Evolutionary conservation across 2,329 filamentous ascomycete species (phyloP).

Genomic region (Ascochyta viciae-villosae): DNA sequence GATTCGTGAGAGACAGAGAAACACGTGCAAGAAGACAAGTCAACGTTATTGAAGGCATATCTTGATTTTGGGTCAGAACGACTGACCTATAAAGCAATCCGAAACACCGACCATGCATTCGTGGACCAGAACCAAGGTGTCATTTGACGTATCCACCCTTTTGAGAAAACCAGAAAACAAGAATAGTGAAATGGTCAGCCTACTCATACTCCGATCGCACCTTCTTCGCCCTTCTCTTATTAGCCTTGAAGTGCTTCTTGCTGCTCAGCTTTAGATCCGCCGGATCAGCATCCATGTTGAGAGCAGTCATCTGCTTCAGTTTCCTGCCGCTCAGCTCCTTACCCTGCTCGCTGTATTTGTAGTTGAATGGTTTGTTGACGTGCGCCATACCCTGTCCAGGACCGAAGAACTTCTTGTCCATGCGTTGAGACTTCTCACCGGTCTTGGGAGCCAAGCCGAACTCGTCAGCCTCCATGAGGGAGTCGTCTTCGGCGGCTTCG

Average conservation of each 20-base stretch:
- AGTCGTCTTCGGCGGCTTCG: constrained; percentile 41
- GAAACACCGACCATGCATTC: constrained; percentile 16
- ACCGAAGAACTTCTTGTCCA: constrained; percentile 92
- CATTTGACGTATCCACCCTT: background rate
- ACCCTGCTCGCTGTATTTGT: constrained; percentile 87
- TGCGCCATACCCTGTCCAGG: constrained; percentile 67
- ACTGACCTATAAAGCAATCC: constrained; percentile 1
- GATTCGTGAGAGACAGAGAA: background rate
- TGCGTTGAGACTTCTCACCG: constrained; percentile 75
- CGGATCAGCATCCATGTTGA: constrained; percentile 85
- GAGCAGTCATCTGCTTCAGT: constrained; percentile 76
- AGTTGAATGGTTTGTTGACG: constrained; percentile 81
- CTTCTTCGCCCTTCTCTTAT: constrained; percentile 67
- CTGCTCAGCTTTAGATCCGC: constrained; percentile 73
- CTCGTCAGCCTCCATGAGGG: constrained; percentile 51
- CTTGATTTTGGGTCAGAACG: background rate
- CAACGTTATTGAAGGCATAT: background rate
- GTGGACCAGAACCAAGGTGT: background rate
- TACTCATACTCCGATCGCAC: constrained; percentile 53
- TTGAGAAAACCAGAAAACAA: background rate
- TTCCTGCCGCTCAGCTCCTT: constrained; percentile 86
- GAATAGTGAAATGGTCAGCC: background rate
- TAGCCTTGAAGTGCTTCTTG: constrained; percentile 97
- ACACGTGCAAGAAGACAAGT: background rate
- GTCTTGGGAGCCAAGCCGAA: constrained; percentile 47